These are phyloP conservation scores for Penicillium macrosclerotiorum DNA, from an alignment of 495 filamentous ascomycete genomes.

Conservation along the genomic window DNA sequence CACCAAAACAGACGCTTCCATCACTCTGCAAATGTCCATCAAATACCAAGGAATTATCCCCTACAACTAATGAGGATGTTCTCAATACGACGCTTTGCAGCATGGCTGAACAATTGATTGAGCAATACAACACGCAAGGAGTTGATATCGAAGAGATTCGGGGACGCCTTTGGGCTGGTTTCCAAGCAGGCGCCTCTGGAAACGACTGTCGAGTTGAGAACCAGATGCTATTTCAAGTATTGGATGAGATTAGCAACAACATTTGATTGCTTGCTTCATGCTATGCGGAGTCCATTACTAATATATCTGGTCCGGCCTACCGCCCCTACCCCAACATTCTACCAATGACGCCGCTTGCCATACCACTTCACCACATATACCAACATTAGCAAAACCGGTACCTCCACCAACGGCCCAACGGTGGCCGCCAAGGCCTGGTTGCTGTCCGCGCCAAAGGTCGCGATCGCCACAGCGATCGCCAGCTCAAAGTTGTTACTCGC, in stretches of 20 bases:
- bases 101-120: constrained; percentile 40
- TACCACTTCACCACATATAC: constrained; percentile 11
- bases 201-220: constrained; percentile 46
- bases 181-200: constrained; percentile 27
- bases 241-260: constrained; percentile 44
- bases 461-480: constrained; percentile 87
- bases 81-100: constrained; percentile 43
- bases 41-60: constrained; percentile 3
- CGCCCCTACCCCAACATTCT: neutral
- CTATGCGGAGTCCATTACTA: neutral
- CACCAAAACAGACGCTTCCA: constrained; percentile 4
- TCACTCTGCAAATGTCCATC: constrained; percentile 31
- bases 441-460: constrained; percentile 73
- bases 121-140: constrained; percentile 39
- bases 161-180: constrained; percentile 35
- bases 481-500: constrained; percentile 96
- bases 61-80: constrained; percentile 22
- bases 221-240: constrained; percentile 40
- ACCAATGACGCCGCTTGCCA: constrained; percentile 8
- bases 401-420: constrained; percentile 52
- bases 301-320: too few relatives aligned
- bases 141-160: constrained; percentile 37
- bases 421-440: constrained; percentile 85
- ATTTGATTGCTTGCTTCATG: constrained; percentile 18
- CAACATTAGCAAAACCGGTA: constrained; percentile 7